Evolutionary conservation across 768 basidiomycete species (phyloP).

Genomic region (Lactarius akahatsu): DNA sequence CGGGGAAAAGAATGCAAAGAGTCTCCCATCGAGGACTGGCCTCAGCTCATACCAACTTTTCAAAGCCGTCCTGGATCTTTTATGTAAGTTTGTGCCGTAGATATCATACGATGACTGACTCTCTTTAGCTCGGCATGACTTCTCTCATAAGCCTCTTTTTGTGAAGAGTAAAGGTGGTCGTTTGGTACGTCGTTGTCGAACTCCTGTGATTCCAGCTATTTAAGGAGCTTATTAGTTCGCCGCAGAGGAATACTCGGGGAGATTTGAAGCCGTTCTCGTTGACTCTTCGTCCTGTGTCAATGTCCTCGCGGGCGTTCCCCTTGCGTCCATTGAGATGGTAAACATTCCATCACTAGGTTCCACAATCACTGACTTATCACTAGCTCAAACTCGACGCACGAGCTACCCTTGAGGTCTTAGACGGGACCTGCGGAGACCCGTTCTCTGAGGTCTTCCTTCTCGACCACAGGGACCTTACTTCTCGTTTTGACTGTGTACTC

Average conservation of each 20-base stretch:
- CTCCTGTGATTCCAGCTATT: not conserved
- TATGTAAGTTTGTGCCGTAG: conserved; percentile 54
- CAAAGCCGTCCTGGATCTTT: conserved; percentile 77
- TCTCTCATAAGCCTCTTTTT: conserved; percentile 54
- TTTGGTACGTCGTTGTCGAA: conserved; percentile 41
- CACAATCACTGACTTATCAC: conserved; percentile 15
- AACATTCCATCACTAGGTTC: conserved; percentile 27
- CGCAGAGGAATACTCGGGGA: conserved; percentile 53
- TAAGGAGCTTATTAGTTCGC: conserved; percentile 45
- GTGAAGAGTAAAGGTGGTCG: conserved; percentile 57
- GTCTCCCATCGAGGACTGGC: conserved; percentile 70
- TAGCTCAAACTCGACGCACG: conserved; percentile 77
- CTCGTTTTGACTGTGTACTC: conserved; percentile 73
- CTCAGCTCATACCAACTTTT: conserved; percentile 91
- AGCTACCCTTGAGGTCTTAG: conserved; percentile 65
- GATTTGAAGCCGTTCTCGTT: conserved; percentile 63
- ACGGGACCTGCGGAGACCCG: conserved; percentile 53
- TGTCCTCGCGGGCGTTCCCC: conserved; percentile 69
- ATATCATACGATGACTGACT: not conserved
- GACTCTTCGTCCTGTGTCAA: conserved; percentile 79
- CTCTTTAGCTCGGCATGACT: conserved; percentile 66
- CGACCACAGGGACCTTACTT: conserved; percentile 60
- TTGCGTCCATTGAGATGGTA: conserved; percentile 78
- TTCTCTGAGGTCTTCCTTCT: conserved; percentile 73
- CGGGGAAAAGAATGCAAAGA: conserved; percentile 33